Base-by-base conservation (phyloP, 2,329 filamentous ascomycete species). In the Davidsoniella virescens region DNA sequence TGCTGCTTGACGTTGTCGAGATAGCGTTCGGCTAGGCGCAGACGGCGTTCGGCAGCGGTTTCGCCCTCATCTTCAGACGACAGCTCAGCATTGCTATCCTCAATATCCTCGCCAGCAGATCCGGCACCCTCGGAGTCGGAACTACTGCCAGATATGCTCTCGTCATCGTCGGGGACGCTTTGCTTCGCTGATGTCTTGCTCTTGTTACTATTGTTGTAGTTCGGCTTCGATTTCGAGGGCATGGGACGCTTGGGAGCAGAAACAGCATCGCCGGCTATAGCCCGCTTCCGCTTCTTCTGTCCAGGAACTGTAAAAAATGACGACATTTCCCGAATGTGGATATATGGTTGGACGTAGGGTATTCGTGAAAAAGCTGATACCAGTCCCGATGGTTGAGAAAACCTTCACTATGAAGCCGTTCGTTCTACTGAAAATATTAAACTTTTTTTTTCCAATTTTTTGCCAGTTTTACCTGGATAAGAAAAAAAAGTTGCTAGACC, bases 221-320 rank as follows among this genome's bases (percentile, higher is more conserved):
- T 44, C 18, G 42, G 12, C 44, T 53, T 53, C 36, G 29, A 40
- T 45, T 44, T 45, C 37, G 51, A 33, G 20, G 51, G 44, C 39
- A 50, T 50, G n/a, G 47, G 26, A 48, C 51, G 51, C 25, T 53
- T 53, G 29, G 41, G 47, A 25, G 51, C 37, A 25, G 49, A 39
- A 33, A 44, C 33, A 41, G 64, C 65, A 47, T 78, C 72, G 14
- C 68, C 61, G 23, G 72, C 71, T 51, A 69, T 64, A 5, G 70
- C 60, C 54, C 88, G 76, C 72, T 96, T 96, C 59, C 92, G 75
- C 74, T 96, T 96, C 69, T 85, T 86, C 61, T 90, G 83, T 39
- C 84, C 83, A 5, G 92, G 87, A 38, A 82, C 71, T 47, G 88
- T 94, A 67, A 98, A 98, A 67, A 96, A 98, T 38, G 88, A 94